Conservation (phyloP, 306 rosid species). For the Amphicarpaea edgeworthii region DNA sequence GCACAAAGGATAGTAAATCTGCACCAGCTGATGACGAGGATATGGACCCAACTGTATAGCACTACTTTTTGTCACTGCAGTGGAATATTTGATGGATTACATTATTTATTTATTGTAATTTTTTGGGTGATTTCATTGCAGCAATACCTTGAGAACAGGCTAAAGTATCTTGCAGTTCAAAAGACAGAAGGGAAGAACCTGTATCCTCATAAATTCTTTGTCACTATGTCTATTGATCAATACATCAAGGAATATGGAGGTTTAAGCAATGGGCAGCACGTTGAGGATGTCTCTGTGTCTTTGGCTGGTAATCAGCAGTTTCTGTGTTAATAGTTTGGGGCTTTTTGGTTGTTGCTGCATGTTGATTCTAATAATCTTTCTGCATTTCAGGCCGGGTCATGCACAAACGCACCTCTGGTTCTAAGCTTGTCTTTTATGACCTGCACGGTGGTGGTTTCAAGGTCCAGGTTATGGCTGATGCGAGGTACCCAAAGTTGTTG, state of each 20-base stretch:
- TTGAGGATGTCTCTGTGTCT: constrained; percentile 66
- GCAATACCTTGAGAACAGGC: constrained; percentile 90
- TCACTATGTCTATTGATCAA: constrained; percentile 58
- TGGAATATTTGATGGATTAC: not conserved
- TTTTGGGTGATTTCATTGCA: constrained; percentile 46
- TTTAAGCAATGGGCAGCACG: constrained; percentile 75
- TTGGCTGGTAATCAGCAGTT: constrained; percentile 65
- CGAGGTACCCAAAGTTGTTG: constrained; percentile 57
- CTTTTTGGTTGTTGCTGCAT: constrained; percentile 21
- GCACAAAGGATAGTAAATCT: constrained; percentile 61
- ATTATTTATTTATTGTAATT: not conserved
- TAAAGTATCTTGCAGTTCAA: constrained; percentile 67
- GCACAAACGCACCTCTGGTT: constrained; percentile 72
- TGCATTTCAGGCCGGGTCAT: constrained; percentile 63
- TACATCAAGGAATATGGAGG: constrained; percentile 43
- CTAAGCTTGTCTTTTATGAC: constrained; percentile 81
- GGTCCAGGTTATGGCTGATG: constrained; percentile 92
- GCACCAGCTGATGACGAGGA: constrained; percentile 77
- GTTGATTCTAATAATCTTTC: not conserved
- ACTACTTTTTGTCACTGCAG: not conserved
- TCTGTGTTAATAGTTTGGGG: constrained; percentile 33
- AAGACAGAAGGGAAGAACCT: constrained; percentile 68
- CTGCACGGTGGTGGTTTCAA: constrained; percentile 68
- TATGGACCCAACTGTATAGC: constrained; percentile 46
- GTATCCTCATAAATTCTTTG: constrained; percentile 84